These are phyloP conservation scores for Dioszegia aurantiaca DNA, from an alignment of 768 basidiomycete species.

Conservation along the genomic window DNA sequence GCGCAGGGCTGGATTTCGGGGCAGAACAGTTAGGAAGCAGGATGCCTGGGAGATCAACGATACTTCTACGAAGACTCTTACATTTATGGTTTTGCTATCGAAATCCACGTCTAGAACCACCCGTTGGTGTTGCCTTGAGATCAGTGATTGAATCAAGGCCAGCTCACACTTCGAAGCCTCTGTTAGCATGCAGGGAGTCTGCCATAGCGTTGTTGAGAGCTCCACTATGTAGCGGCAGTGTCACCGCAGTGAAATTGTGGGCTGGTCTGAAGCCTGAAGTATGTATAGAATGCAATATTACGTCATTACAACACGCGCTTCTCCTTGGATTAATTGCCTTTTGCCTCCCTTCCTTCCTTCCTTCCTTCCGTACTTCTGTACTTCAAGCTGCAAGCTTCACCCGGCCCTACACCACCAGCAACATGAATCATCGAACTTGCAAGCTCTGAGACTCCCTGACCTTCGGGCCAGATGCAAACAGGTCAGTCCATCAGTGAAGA, in stretches of 20 bases:
- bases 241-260: no score
- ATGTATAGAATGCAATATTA: no score
- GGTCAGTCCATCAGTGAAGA: constrained; percentile 21
- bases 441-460: constrained; percentile 28
- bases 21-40: constrained; percentile 85
- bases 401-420: no score
- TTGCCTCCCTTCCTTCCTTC: no score
- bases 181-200: no score
- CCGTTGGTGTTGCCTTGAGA: constrained; percentile 55
- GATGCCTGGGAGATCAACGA: constrained; percentile 58
- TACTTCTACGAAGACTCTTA: background rate
- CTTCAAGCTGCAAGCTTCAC: no score
- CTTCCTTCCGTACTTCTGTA: no score
- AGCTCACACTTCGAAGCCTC: constrained; percentile 11
- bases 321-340: no score
- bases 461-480: constrained; percentile 35
- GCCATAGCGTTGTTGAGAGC: background rate
- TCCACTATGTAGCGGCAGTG: background rate
- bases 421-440: no score
- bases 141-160: background rate
- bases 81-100: constrained; percentile 9
- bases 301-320: no score
- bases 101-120: constrained; percentile 10
- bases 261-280: no score
- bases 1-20: constrained; percentile 71